Evolutionary conservation across 805 yeast species (phyloP), one percentile per base, ranked within the genome.

Genomic region (Starmerella potacharoeniae): DNA sequence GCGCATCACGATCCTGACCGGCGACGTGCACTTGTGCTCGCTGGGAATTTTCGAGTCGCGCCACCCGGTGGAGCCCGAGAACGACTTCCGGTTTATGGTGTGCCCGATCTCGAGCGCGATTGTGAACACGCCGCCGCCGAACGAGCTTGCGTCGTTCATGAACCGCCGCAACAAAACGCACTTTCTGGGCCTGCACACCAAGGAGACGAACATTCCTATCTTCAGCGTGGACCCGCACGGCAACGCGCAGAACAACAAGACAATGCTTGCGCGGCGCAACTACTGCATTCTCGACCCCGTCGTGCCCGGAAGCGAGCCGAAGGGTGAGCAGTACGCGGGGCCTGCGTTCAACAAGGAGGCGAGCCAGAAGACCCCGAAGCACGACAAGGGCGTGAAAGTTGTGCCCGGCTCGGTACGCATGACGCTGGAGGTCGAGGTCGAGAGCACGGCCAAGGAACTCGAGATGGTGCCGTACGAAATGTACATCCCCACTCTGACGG

Each of bases 11-110:
- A 84, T 91, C 57, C 72, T 91, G 29, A 79, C 90, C 13, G 98
- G 98, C 34, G 98, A 91, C 66, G 97, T 93, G 44, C 98, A 93
- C 70, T 73, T 91, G 60, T 83, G 93, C 54, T 84, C 90, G 46
- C 69, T 90, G 55, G 95, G 96, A 11, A 74, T 95, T 61, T 78
- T 91, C 69, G 78, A 77, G 63, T 70, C 88, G 7, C 62, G 62
- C 77, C 76, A 64, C 68, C 73, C 17, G 33, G 49, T 78, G 57
- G 65, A 68, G 14, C 90, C 95, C 0, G 82, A 81, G 59, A 67
- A 73, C 41, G 96, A 90, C 69, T 84, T 86, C 37, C 71, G 90
- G 56, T 75, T 86, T 60, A 83, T 90, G 66, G 77, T 86, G 68
- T 91, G 91, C 66, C 80, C 93, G 45, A 83, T 88, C 46, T 82